These are phyloP conservation scores for Auricularia cornea DNA, from an alignment of 768 basidiomycete species.

Conservation along the genomic window DNA sequence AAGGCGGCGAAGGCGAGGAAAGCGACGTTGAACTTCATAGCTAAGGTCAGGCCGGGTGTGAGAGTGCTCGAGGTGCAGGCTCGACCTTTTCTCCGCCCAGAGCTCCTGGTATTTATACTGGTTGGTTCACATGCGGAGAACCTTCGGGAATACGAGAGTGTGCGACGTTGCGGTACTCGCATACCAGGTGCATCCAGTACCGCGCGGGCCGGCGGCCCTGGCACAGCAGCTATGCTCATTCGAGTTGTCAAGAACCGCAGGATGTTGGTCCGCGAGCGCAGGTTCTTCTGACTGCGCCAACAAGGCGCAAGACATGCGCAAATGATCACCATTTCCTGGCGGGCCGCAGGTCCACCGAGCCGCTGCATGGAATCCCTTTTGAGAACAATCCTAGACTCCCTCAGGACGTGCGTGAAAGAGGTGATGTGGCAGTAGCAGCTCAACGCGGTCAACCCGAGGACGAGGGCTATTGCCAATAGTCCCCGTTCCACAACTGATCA, in stretches of 20 bases:
- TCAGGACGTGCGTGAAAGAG: not conserved
- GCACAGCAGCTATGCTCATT: not conserved
- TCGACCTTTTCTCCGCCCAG: not conserved
- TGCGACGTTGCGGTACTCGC: not conserved
- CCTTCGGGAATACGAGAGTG: not conserved
- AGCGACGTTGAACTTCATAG: conserved; percentile 29
- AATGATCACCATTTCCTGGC: not conserved
- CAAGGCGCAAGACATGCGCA: not conserved
- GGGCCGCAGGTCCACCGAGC: not conserved
- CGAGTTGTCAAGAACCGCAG: too few species aligned
- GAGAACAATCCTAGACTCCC: not conserved
- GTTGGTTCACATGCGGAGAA: not conserved
- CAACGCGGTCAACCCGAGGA: too few species aligned
- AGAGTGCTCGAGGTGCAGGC: not conserved
- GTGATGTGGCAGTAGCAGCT: not conserved
- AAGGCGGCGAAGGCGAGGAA: conserved; percentile 20
- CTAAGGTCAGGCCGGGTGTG: not conserved
- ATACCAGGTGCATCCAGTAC: not conserved
- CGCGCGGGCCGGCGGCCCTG: not conserved
- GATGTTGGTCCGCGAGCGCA: too few species aligned
- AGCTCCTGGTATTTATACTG: not conserved
- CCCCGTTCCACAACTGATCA: too few species aligned
- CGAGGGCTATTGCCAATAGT: too few species aligned
- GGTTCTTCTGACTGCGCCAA: not conserved
- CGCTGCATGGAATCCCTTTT: not conserved